phyloP scores from a whole-genome alignment of 768 basidiomycete species.

The Tylopilus sp. region DNA sequence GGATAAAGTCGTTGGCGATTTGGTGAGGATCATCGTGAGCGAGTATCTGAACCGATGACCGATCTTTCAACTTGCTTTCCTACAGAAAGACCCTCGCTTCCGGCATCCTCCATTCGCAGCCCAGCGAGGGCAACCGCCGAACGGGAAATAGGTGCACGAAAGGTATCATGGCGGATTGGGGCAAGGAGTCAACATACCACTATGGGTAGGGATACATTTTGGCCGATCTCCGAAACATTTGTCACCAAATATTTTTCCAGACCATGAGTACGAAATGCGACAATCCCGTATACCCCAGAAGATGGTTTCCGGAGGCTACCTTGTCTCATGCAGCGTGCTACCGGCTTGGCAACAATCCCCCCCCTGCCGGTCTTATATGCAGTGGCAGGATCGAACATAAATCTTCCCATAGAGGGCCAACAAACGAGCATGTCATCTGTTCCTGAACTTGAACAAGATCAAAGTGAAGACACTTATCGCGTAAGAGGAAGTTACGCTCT shows the following conservation, averaged over 20 bases:
- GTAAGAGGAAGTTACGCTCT: slow-evolving; percentile 70
- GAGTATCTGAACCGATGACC: neutral
- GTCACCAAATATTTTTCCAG: slow-evolving; percentile 37
- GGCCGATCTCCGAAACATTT: neutral
- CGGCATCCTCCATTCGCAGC: slow-evolving; percentile 58
- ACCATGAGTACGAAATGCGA: slow-evolving; percentile 82
- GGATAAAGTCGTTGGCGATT: slow-evolving; percentile 80
- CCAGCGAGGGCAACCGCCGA: slow-evolving; percentile 72
- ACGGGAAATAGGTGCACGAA: slow-evolving; percentile 77
- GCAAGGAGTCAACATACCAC: slow-evolving; percentile 73
- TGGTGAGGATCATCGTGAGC: slow-evolving; percentile 51
- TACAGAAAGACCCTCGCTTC: slow-evolving; percentile 56
- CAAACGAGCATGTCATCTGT: no score
- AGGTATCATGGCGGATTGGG: slow-evolving; percentile 91
- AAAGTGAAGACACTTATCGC: slow-evolving; percentile 72
- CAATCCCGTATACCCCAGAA: slow-evolving; percentile 81
- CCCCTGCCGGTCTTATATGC: slow-evolving; percentile 75
- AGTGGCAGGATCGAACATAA: no score
- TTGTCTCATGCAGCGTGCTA: neutral
- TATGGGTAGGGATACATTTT: slow-evolving; percentile 51
- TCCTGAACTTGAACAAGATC: slow-evolving; percentile 85
- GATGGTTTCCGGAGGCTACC: slow-evolving; percentile 80
- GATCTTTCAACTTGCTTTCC: no score
- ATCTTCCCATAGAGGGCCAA: no score
- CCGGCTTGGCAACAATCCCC: neutral